phyloP scores from a whole-genome alignment of 2,329 filamentous ascomycete species.

The Colletotrichum tanaceti region DNA sequence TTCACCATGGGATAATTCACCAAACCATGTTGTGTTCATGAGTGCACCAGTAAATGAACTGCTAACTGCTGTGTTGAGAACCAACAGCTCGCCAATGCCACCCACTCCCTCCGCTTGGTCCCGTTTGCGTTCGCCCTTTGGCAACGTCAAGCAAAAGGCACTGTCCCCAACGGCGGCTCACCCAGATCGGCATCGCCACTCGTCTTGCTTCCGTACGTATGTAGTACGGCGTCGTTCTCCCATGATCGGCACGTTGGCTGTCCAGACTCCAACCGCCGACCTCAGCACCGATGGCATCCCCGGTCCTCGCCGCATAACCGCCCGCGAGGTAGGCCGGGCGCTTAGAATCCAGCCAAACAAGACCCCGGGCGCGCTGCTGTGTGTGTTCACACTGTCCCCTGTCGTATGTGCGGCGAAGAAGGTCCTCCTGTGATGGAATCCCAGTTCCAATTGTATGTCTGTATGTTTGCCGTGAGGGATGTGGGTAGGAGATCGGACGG shows the following conservation, averaged over 20 bases:
- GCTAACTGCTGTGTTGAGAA: no score
- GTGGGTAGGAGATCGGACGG: slow-evolving; percentile 19
- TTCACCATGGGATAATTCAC: no score
- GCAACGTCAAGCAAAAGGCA: neutral
- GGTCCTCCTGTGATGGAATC: neutral
- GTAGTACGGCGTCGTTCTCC: neutral
- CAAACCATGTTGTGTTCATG: neutral
- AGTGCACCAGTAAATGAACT: neutral
- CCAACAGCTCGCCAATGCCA: neutral
- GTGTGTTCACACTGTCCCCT: neutral
- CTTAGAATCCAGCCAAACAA: neutral
- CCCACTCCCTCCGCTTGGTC: neutral
- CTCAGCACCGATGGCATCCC: neutral
- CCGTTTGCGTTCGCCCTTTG: neutral
- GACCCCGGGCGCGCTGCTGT: neutral
- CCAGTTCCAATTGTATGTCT: neutral
- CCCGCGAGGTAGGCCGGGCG: slow-evolving; percentile 1
- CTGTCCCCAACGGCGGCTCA: neutral
- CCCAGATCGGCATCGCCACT: neutral
- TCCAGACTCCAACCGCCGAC: neutral
- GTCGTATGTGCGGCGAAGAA: neutral
- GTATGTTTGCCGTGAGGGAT: neutral
- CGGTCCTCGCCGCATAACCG: slow-evolving; percentile 3
- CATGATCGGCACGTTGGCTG: neutral
- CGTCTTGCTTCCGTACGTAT: neutral